These are phyloP conservation scores for Fusarium sterilihyphosum DNA, from an alignment of 2,329 filamentous ascomycete species.

Conservation along the genomic window DNA sequence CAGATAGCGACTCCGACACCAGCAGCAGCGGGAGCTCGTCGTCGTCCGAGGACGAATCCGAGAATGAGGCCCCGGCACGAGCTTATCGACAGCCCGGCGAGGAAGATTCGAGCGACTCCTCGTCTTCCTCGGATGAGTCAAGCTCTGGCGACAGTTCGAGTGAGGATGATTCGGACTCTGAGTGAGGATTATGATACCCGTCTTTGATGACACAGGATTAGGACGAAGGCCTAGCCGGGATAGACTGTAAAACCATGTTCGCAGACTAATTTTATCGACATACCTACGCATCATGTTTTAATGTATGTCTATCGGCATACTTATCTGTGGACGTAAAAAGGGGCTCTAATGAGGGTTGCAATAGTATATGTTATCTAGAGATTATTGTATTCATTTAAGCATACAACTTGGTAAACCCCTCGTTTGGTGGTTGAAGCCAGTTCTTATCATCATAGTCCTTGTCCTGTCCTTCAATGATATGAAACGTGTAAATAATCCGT, in stretches of 20 bases:
- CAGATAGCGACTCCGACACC: slow-evolving; percentile 46
- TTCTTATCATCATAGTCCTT: slow-evolving; percentile 85
- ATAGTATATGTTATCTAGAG: neutral
- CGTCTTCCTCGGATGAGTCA: slow-evolving; percentile 49
- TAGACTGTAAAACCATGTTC: slow-evolving; percentile 40
- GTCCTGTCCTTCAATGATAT: slow-evolving; percentile 86
- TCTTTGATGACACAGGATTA: slow-evolving; percentile 9
- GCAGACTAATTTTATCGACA: slow-evolving; percentile 32
- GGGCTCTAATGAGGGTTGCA: slow-evolving; percentile 2
- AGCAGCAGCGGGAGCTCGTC: slow-evolving; percentile 51
- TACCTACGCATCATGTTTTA: slow-evolving; percentile 36
- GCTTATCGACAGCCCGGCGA: slow-evolving; percentile 46
- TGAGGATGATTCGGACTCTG: slow-evolving; percentile 39
- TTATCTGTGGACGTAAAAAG: slow-evolving; percentile 10
- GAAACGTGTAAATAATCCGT: slow-evolving; percentile 96
- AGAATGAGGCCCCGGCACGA: slow-evolving; percentile 36
- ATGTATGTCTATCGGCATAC: slow-evolving; percentile 11
- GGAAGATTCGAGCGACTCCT: slow-evolving; percentile 38
- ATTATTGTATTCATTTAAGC: slow-evolving; percentile 36
- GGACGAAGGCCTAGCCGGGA: slow-evolving; percentile 24
- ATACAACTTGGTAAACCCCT: slow-evolving; percentile 79
- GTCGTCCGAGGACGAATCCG: slow-evolving; percentile 48
- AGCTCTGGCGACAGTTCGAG: slow-evolving; percentile 47
- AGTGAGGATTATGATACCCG: slow-evolving; percentile 30
- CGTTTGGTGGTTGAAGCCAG: slow-evolving; percentile 87